These are phyloP conservation scores for Ceratobasidium sp. DNA, from an alignment of 1,284 basidiomycete species.

Conservation along the genomic window DNA sequence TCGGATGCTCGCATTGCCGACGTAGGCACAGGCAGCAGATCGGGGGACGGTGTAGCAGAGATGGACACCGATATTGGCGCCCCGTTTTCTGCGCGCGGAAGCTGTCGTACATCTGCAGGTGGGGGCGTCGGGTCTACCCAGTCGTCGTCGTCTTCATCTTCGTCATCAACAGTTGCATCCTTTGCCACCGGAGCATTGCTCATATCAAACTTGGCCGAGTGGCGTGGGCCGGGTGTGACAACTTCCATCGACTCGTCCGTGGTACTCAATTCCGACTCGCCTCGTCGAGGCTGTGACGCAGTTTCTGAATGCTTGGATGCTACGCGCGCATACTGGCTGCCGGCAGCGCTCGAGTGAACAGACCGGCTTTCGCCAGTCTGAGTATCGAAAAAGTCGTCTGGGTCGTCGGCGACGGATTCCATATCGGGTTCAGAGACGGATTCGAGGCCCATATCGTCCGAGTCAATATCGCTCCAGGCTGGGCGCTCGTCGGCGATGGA, in stretches of 20 bases:
- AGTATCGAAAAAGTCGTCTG: slow-evolving; percentile 67
- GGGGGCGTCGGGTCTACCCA: slow-evolving; percentile 46
- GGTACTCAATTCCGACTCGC: slow-evolving; percentile 49
- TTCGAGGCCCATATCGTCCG: slow-evolving; percentile 82
- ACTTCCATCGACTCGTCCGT: slow-evolving; percentile 47
- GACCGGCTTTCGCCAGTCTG: slow-evolving; percentile 70
- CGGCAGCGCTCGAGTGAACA: slow-evolving; percentile 67
- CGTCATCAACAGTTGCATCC: slow-evolving; percentile 27
- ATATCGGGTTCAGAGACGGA: slow-evolving; percentile 81
- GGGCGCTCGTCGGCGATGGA: slow-evolving; percentile 88
- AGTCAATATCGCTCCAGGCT: slow-evolving; percentile 77
- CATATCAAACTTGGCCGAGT: slow-evolving; percentile 36
- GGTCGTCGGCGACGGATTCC: slow-evolving; percentile 60
- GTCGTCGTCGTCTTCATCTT: slow-evolving; percentile 48
- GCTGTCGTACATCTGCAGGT: slow-evolving; percentile 11
- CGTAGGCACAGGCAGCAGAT: slow-evolving; percentile 10
- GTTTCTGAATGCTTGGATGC: slow-evolving; percentile 56
- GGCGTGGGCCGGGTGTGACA: slow-evolving; percentile 42
- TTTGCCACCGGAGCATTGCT: slow-evolving; percentile 8
- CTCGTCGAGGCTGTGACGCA: slow-evolving; percentile 63
- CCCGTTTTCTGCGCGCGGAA: slow-evolving; percentile 36
- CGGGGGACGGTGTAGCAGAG: slow-evolving; percentile 27
- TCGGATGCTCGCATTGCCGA: neutral
- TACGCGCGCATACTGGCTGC: slow-evolving; percentile 22
- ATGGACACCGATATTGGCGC: slow-evolving; percentile 41